Percentiles rank a stretch among this genome's conserved stretches.
These are phyloP conservation scores for Betula pendula DNA, from an alignment of 306 rosid genomes.

Conservation along the genomic window DNA sequence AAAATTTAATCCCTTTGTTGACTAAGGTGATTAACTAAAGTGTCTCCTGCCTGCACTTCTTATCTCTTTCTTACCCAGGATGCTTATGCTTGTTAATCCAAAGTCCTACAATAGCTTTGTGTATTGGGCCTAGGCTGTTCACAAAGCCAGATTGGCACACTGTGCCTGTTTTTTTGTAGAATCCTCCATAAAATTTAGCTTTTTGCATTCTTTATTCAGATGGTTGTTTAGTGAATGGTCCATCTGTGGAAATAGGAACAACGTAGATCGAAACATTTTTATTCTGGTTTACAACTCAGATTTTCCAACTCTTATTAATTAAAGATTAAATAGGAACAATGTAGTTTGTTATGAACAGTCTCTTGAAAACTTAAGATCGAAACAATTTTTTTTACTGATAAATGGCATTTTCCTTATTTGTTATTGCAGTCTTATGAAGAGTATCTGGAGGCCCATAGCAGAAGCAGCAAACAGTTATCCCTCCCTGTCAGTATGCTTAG, in stretches of 20 bases:
- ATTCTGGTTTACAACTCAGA: too few species aligned
- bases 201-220: not conserved
- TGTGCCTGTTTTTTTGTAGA: not conserved
- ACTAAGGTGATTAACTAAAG: not conserved
- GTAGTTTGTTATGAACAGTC: not conserved
- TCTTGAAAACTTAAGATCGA: not conserved
- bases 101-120: not conserved
- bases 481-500: slow-evolving; percentile 31
- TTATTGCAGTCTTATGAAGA: slow-evolving; percentile 51
- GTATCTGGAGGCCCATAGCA: slow-evolving; percentile 46
- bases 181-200: not conserved
- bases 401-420: slow-evolving; percentile 2
- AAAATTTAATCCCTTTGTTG: not conserved
- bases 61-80: not conserved
- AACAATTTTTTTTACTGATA: not conserved
- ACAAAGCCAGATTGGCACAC: slow-evolving; percentile 8
- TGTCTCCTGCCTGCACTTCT: not conserved
- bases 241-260: too few species aligned
- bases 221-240: not conserved
- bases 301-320: not conserved
- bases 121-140: slow-evolving; percentile 6
- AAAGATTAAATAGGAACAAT: not conserved
- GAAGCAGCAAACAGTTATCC: slow-evolving; percentile 30
- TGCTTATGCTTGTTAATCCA: not conserved
- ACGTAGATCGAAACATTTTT: too few species aligned